Base-by-base conservation (phyloP, 192 early-diverging fungal species). In the Physocladia obscura region DNA sequence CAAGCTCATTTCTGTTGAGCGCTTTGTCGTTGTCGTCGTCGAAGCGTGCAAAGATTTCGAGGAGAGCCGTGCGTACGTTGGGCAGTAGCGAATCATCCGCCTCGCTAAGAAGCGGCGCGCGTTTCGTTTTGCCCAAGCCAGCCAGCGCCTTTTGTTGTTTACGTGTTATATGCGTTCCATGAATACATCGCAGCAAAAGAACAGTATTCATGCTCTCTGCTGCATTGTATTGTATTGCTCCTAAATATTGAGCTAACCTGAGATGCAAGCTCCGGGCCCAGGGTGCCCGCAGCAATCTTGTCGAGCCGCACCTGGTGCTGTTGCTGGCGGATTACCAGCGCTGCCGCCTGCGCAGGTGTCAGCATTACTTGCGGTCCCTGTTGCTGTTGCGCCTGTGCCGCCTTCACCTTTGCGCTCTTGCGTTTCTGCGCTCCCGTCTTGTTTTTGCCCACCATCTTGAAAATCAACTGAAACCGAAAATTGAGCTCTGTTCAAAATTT, bases 41-140 rank as follows among this genome's bases (percentile, higher is more conserved):
- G 61, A 84, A 89, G 5, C 82, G 77, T n/a, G 54, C 68, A 63
- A 89, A 89, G 32, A 88, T 89, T 74, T 88, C 86, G 13, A 57
- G 51, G 24, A 89, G 80, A 4, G 88, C 84, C 1, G 57, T 69
- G 39, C 80, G 77, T 35, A 77, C 79, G 34, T 75, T 70, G 15
- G 84, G 74, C 19, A 74, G 78, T 57, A 86, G 77, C 49, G 76
- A 78, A 47, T 83, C 78, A 4, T 83, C 72, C 26, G 24, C 59
- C 8, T 26, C 51, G 15, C n/a, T 32, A 22, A 68, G 65, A n/a
- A 68, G 65, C 22, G 65, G 65, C 15, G 65, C 65, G 19, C 65
- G 38, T 17, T 32, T 19, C 36, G 24, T 55, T 52, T 68, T 68
- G 26, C 65, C 65, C 15, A 68, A 38, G 49, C 15, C 24, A 19